phyloP scores from a whole-genome alignment of 1,284 basidiomycete genomes.

The Fomitopsis palustris region DNA sequence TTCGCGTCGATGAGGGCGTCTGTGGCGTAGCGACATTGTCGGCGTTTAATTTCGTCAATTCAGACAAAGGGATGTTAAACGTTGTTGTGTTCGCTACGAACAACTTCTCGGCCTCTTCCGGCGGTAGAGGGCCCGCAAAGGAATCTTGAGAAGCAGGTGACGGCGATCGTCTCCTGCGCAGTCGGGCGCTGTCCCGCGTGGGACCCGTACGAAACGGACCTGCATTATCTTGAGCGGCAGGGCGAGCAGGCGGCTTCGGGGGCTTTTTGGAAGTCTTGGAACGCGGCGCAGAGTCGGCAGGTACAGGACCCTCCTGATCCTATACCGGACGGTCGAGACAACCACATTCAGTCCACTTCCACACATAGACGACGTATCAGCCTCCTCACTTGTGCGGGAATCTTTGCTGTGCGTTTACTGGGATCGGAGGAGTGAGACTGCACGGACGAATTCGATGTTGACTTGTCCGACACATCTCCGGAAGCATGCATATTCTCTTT shows the following conservation, averaged over 20 bases:
- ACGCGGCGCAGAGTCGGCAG: neutral
- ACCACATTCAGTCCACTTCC: neutral
- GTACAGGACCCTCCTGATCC: slow-evolving; percentile 1
- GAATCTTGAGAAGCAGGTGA: slow-evolving; percentile 52
- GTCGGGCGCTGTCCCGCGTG: slow-evolving; percentile 10
- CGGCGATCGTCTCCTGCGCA: slow-evolving; percentile 29
- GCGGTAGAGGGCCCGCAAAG: slow-evolving; percentile 46
- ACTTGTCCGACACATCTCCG: slow-evolving; percentile 1
- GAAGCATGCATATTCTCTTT: slow-evolving; percentile 43
- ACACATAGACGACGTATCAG: neutral
- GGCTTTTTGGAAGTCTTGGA: neutral
- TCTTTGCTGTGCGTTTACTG: neutral
- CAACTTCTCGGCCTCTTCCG: slow-evolving; percentile 41
- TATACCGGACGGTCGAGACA: neutral
- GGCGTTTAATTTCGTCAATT: slow-evolving; percentile 35
- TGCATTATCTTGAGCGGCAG: neutral
- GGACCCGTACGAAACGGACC: neutral
- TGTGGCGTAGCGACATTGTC: slow-evolving; percentile 8
- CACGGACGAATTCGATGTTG: neutral
- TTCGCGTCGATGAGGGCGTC: slow-evolving; percentile 8
- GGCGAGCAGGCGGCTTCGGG: slow-evolving; percentile 6
- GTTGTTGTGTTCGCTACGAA: slow-evolving; percentile 47
- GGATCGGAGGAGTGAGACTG: neutral
- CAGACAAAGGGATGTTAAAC: slow-evolving; percentile 56
- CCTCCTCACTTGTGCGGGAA: neutral